Evolutionary conservation across 2,329 filamentous ascomycete genomes (phyloP).

Genomic region (Tolypocladium ovalisporum): DNA sequence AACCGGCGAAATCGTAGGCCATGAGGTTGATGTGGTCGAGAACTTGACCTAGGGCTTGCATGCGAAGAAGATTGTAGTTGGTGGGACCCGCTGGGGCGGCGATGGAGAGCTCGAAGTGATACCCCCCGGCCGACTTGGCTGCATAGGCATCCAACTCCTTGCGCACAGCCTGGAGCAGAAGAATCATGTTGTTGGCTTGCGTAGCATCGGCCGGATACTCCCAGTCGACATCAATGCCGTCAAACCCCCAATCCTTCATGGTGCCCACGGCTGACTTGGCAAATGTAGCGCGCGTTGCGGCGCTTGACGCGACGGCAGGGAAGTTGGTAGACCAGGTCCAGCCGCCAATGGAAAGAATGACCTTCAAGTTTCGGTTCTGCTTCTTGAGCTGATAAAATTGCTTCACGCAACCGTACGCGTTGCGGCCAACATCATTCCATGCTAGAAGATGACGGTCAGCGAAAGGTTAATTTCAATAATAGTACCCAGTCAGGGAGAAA

Average conservation of each 20-base stretch:
- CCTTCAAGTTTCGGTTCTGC: slow-evolving; percentile 64
- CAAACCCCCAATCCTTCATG: slow-evolving; percentile 61
- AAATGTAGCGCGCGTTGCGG: slow-evolving; percentile 51
- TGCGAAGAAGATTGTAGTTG: slow-evolving; percentile 37
- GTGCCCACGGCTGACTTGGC: slow-evolving; percentile 57
- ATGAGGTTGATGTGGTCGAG: slow-evolving; percentile 57
- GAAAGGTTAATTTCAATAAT: background rate
- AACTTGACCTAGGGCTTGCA: slow-evolving; percentile 33
- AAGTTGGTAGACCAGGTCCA: slow-evolving; percentile 80
- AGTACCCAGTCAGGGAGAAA: background rate
- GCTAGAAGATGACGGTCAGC: slow-evolving; percentile 13
- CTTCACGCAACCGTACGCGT: slow-evolving; percentile 73
- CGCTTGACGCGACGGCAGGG: slow-evolving; percentile 52
- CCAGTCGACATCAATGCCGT: slow-evolving; percentile 34
- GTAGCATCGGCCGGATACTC: slow-evolving; percentile 25
- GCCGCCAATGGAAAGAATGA: slow-evolving; percentile 71
- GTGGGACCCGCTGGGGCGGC: slow-evolving; percentile 37
- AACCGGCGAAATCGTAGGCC: slow-evolving; percentile 69
- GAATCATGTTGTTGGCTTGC: slow-evolving; percentile 32
- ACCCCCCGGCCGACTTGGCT: slow-evolving; percentile 27
- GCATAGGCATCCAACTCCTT: slow-evolving; percentile 38
- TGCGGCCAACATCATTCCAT: slow-evolving; percentile 54
- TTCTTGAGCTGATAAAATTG: slow-evolving; percentile 72
- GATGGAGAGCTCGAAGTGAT: slow-evolving; percentile 44
- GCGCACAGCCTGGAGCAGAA: slow-evolving; percentile 32